Base-by-base conservation (phyloP, 2,329 filamentous ascomycete genomes). In the Alternaria novae-zelandiae region DNA sequence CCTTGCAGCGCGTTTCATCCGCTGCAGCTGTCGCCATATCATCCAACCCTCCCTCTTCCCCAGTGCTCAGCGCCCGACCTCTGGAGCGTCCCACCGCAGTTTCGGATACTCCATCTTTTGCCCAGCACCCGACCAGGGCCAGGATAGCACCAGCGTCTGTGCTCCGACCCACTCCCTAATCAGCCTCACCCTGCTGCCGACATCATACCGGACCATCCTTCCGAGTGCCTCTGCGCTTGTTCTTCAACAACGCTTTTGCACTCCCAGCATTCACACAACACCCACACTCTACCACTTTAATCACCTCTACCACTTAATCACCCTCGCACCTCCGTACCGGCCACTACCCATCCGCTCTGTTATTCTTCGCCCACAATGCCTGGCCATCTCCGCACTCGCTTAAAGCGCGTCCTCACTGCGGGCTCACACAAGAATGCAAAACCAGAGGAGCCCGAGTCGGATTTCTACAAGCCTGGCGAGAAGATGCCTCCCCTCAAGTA, bases 401-500 rank as follows among this genome's bases (percentile, higher is more conserved):
- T 84, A 63, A 82, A 81, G 69, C 78, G 80, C 53, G 80, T 82
- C 59, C 81, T 85, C 75, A 75, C 79, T 68, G 73, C 72, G 51
- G 76, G 74, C 54, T 71, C 69, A 44, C 63, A 71, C 64, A 77
- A 75, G 41, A 66, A 61, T 32, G 64, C 73, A 26, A 79, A 80
- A 45, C 65, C 71, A 61, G 70, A 75, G 12, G 74, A 78, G 64
- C 80, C 76, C 69, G 79, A 83, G 20, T 80, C 77, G 70, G 82
- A 82, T 62, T 80, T 83, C 67, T 85, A 85, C 76, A 81, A 82
- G 71, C 83, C 83, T 7, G 83, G 83, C 72, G 83, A 86, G 75
- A 80, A 82, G 61, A 84, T 86, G 82, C 83, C 83, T 5, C 80
- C 81, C 21, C 75, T 82, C 17, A 86, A 86, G 67, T 86, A 86